These are phyloP conservation scores for Vickermania spadyakhi DNA, from an alignment of 208 protist species.

Conservation along the genomic window DNA sequence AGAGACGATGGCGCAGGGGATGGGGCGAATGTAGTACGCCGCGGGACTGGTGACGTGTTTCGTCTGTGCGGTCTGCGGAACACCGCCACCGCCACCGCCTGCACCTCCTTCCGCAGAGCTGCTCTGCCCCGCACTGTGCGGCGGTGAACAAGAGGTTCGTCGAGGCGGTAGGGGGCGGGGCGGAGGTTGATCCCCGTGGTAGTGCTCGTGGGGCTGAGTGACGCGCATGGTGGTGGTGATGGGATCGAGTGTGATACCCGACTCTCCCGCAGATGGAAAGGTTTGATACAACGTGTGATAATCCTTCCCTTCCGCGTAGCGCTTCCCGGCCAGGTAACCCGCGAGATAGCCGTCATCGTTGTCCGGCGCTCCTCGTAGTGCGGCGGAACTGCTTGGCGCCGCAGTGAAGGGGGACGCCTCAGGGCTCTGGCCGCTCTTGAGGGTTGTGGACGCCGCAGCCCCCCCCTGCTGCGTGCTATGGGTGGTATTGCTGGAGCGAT, in stretches of 20 bases:
- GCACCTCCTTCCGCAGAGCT: too few species aligned
- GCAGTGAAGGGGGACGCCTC: slow-evolving; percentile 2
- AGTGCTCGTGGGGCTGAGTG: not conserved
- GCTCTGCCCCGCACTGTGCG: not conserved
- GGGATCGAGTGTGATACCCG: not conserved
- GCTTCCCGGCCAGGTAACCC: slow-evolving; percentile 46
- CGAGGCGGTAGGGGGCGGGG: not conserved
- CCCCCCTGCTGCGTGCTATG: not conserved
- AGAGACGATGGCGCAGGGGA: slow-evolving; percentile 65
- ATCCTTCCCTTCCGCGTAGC: slow-evolving; percentile 33
- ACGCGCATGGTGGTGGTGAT: not conserved
- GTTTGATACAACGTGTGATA: slow-evolving; percentile 24
- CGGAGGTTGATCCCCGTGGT: not conserved
- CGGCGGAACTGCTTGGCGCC: not conserved
- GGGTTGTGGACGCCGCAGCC: not conserved
- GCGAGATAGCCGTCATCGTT: slow-evolving; percentile 28
- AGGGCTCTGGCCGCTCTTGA: not conserved
- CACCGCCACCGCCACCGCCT: slow-evolving; percentile 5
- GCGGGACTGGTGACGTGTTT: slow-evolving; percentile 42
- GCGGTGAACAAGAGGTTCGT: not conserved
- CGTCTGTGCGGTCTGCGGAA: not conserved
- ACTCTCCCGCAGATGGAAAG: not conserved
- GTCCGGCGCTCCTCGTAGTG: slow-evolving; percentile 9
- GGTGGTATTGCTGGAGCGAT: too few species aligned
- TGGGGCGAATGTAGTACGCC: slow-evolving; percentile 55